phyloP scores from a whole-genome alignment of 768 basidiomycete species.

The Sistotremastrum suecicum region DNA sequence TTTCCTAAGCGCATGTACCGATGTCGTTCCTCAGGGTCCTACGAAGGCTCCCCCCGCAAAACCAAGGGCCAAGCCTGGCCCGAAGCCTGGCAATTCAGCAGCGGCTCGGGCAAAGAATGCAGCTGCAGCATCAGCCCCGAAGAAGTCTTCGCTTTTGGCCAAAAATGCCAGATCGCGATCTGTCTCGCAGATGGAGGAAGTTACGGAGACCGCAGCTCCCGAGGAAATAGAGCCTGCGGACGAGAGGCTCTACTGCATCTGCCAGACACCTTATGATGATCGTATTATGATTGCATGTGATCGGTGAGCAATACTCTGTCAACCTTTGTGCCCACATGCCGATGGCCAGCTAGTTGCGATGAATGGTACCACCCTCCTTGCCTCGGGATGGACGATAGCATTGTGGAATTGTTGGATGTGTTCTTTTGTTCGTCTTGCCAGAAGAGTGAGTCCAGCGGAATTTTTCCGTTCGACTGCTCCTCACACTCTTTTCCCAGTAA shows the following conservation, averaged over 20 bases:
- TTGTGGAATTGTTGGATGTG: constrained; percentile 81
- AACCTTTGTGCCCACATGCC: not conserved
- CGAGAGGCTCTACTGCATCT: constrained; percentile 77
- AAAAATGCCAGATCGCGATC: constrained; percentile 32
- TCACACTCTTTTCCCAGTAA: constrained; percentile 24
- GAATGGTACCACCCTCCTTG: constrained; percentile 92
- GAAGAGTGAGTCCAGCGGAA: constrained; percentile 37
- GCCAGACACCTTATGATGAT: constrained; percentile 77
- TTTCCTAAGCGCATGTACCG: too few species aligned
- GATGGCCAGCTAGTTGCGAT: constrained; percentile 47
- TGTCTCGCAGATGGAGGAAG: constrained; percentile 24
- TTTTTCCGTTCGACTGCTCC: not conserved
- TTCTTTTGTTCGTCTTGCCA: constrained; percentile 81
- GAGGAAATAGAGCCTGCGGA: constrained; percentile 41
- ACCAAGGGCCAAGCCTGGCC: too few species aligned
- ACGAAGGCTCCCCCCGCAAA: too few species aligned
- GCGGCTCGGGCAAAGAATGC: too few species aligned
- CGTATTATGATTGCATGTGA: constrained; percentile 90
- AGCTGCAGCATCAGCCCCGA: constrained; percentile 4
- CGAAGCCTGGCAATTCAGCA: too few species aligned
- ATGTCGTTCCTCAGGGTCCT: too few species aligned
- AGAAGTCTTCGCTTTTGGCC: constrained; percentile 8
- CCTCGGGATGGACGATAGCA: constrained; percentile 64
- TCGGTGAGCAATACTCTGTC: constrained; percentile 33
- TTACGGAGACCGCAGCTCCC: constrained; percentile 23